phyloP scores from a whole-genome alignment of 192 early-diverging fungal genomes.

The Entomortierella beljakovae region DNA sequence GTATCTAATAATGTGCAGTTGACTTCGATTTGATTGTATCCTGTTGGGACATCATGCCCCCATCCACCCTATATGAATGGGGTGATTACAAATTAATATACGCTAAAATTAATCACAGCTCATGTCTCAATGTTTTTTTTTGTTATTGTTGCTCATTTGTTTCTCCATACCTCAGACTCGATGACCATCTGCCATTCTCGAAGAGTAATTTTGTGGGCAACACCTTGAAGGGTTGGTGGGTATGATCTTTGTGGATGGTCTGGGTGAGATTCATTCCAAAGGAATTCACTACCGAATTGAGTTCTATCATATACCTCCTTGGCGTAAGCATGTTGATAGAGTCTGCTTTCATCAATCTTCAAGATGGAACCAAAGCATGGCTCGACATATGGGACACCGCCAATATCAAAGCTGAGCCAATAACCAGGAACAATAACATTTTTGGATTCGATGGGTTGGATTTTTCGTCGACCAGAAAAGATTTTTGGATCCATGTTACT shows the following conservation, averaged over 20 bases:
- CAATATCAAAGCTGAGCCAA: slow-evolving; percentile 53
- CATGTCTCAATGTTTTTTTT: background rate
- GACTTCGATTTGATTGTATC: slow-evolving; percentile 53
- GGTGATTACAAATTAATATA: background rate
- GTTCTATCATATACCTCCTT: slow-evolving; percentile 36
- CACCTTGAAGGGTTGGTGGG: slow-evolving; percentile 50
- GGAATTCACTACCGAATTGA: slow-evolving; percentile 27
- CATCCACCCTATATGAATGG: slow-evolving; percentile 43
- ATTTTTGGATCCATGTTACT: slow-evolving; percentile 52
- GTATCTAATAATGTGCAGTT: slow-evolving; percentile 21
- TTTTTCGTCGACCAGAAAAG: slow-evolving; percentile 41
- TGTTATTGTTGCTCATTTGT: background rate
- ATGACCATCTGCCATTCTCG: slow-evolving; percentile 46
- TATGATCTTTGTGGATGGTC: slow-evolving; percentile 24
- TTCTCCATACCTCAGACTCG: slow-evolving; percentile 29
- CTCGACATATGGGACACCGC: slow-evolving; percentile 42
- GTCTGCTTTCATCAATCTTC: slow-evolving; percentile 6
- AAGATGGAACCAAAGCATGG: slow-evolving; percentile 54
- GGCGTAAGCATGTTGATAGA: slow-evolving; percentile 34
- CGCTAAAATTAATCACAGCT: background rate
- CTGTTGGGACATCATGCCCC: slow-evolving; percentile 49
- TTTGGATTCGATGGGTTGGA: slow-evolving; percentile 30
- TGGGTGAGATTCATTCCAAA: slow-evolving; percentile 36
- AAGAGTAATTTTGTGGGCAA: slow-evolving; percentile 41
- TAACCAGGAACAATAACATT: slow-evolving; percentile 44